A percentile compares a stretch with the other conserved stretches of the same genome.
Evolutionary conservation across 73 alveolate species (phyloP).

Genomic region (Tetrahymena elliotti): DNA sequence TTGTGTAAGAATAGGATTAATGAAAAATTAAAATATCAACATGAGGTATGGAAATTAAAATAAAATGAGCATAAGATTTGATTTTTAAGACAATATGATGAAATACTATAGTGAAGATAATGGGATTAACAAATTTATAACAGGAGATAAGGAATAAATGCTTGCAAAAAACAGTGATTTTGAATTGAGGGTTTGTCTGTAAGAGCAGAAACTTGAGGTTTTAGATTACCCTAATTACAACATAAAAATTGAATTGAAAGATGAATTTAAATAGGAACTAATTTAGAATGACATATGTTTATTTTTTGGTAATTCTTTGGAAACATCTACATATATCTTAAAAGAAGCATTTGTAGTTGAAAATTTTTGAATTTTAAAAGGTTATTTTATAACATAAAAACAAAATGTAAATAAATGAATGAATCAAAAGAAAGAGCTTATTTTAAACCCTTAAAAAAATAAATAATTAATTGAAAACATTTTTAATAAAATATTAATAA

Average conservation of each 20-base stretch:
- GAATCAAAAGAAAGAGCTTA: background rate
- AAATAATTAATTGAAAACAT: too few species aligned
- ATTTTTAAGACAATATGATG: background rate
- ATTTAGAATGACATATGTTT: background rate
- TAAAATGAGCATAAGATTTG: background rate
- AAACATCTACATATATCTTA: too few species aligned
- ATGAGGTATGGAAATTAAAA: background rate
- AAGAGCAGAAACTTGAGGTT: background rate
- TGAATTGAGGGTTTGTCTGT: background rate
- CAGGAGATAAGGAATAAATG: background rate
- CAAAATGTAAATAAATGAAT: too few species aligned
- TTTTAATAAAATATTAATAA: too few species aligned
- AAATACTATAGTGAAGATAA: background rate
- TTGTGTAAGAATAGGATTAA: background rate
- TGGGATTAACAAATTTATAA: background rate
- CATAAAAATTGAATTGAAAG: background rate
- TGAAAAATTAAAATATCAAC: too few species aligned
- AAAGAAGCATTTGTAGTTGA: background rate
- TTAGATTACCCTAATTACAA: background rate
- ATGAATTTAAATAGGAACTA: too few species aligned
- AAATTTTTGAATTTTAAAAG: background rate
- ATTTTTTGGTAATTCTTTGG: too few species aligned
- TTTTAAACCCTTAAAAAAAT: too few species aligned
- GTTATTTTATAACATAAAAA: too few species aligned
- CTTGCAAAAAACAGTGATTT: background rate